Evolutionary conservation across 1,284 basidiomycete genomes (phyloP).

Genomic region (Irpex rosettiformis): DNA sequence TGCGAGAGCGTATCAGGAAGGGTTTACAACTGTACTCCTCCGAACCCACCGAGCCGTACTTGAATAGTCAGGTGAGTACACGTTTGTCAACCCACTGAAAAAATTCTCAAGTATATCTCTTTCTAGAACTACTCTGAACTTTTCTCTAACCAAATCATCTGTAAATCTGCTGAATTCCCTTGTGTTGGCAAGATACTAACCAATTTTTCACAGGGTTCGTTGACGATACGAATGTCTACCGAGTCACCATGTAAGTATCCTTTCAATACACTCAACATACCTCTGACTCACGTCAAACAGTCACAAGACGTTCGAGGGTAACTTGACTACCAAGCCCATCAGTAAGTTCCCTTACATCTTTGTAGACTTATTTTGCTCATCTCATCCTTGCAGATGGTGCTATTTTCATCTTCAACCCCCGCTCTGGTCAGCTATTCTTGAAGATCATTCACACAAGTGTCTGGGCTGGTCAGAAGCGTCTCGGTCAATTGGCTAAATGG

Average conservation of each 20-base stretch:
- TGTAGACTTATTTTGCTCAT: background rate
- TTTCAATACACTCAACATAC: constrained; percentile 2
- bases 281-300: constrained; percentile 27
- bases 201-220: constrained; percentile 71
- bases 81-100: constrained; percentile 22
- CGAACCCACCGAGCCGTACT: constrained; percentile 98
- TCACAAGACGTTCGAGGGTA: constrained; percentile 99
- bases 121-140: constrained; percentile 90
- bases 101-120: constrained; percentile 15
- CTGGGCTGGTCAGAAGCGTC: constrained; percentile 99
- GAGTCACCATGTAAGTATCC: constrained; percentile 87
- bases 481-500: constrained; percentile 99
- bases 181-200: constrained; percentile 14
- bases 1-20: constrained; percentile 98
- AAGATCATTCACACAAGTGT: constrained; percentile 99
- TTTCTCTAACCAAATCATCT: constrained; percentile 99
- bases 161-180: constrained; percentile 38
- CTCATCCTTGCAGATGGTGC: constrained; percentile 69
- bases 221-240: constrained; percentile 99
- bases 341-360: constrained; percentile 43
- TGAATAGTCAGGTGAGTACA: constrained; percentile 79
- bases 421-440: constrained; percentile 96
- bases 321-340: constrained; percentile 99
- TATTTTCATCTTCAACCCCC: constrained; percentile 99
- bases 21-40: constrained; percentile 98